Evolutionary conservation across 2,329 filamentous ascomycete genomes (phyloP).

Genomic region (Dothiorella sarmentorum): DNA sequence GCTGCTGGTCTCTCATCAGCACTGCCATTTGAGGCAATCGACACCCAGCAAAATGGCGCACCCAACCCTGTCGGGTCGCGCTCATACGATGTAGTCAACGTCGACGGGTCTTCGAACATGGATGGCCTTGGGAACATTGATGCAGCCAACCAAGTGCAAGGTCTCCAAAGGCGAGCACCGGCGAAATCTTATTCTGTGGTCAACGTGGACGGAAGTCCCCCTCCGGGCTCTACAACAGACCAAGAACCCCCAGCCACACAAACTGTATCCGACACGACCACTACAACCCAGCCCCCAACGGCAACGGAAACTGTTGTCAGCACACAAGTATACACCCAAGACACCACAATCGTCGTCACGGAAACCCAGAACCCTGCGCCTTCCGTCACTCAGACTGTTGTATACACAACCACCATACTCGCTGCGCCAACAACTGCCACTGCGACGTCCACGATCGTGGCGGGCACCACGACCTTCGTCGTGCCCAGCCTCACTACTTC

Average conservation of each 20-base stretch:
- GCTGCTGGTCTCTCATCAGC: constrained; percentile 6
- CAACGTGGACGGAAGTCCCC: constrained; percentile 38
- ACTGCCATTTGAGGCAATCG: constrained; percentile 9
- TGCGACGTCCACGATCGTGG: neutral
- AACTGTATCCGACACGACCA: neutral
- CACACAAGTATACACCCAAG: constrained; percentile 1
- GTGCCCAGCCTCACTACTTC: neutral
- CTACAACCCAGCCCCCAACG: neutral
- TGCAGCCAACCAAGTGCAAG: constrained; percentile 15
- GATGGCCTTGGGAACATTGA: neutral
- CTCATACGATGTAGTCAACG: constrained; percentile 13
- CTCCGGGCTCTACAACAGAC: constrained; percentile 20
- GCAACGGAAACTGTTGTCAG: neutral
- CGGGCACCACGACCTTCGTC: neutral
- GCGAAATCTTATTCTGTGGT: constrained; percentile 38
- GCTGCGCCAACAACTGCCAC: neutral
- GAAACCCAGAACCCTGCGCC: neutral
- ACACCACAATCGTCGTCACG: constrained; percentile 4
- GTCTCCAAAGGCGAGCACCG: constrained; percentile 23
- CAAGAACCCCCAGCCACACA: neutral
- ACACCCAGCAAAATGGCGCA: neutral
- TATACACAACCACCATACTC: constrained; percentile 12
- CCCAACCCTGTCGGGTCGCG: neutral
- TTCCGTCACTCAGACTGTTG: constrained; percentile 5
- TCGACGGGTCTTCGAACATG: neutral